These are phyloP conservation scores for Trichoderma cornu-damae DNA, from an alignment of 2,329 filamentous ascomycete species.

Conservation along the genomic window DNA sequence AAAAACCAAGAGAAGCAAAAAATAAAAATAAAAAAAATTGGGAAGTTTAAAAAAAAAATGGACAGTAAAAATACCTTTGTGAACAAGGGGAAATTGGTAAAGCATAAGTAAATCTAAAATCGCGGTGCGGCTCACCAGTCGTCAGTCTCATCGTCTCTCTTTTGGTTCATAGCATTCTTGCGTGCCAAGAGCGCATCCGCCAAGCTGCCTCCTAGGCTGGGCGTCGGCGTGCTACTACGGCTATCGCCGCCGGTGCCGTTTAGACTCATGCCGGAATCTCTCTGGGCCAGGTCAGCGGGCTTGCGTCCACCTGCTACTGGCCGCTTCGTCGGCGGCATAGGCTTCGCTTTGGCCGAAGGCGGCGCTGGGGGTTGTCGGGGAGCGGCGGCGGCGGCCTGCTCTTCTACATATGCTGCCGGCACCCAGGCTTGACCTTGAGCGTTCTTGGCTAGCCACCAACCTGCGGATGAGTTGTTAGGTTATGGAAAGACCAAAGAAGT, in stretches of 20 bases:
- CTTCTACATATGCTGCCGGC: constrained; percentile 89
- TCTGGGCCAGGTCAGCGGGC: constrained; percentile 60
- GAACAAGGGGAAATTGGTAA: constrained; percentile 8
- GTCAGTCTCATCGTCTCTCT: constrained; percentile 62
- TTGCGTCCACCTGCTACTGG: constrained; percentile 64
- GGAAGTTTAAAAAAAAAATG: constrained; percentile 20
- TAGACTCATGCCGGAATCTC: constrained; percentile 65
- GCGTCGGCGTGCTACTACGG: constrained; percentile 65
- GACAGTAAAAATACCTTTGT: constrained; percentile 19
- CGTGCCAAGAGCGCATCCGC: constrained; percentile 73
- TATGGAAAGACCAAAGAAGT: neutral
- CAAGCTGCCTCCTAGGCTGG: constrained; percentile 66
- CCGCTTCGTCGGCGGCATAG: constrained; percentile 73
- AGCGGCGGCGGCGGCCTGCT: constrained; percentile 62
- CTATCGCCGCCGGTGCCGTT: constrained; percentile 53
- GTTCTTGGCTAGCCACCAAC: constrained; percentile 93
- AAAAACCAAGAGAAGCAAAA: neutral
- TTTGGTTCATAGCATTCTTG: constrained; percentile 66
- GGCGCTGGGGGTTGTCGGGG: constrained; percentile 67
- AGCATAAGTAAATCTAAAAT: constrained; percentile 5
- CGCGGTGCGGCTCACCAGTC: constrained; percentile 51
- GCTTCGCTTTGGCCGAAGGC: constrained; percentile 58
- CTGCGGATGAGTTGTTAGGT: constrained; percentile 48
- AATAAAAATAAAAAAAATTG: neutral
- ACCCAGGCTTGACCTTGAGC: constrained; percentile 76